Base-by-base conservation (phyloP, 208 protist species). In the Trypanosomatidae sp. region DNA sequence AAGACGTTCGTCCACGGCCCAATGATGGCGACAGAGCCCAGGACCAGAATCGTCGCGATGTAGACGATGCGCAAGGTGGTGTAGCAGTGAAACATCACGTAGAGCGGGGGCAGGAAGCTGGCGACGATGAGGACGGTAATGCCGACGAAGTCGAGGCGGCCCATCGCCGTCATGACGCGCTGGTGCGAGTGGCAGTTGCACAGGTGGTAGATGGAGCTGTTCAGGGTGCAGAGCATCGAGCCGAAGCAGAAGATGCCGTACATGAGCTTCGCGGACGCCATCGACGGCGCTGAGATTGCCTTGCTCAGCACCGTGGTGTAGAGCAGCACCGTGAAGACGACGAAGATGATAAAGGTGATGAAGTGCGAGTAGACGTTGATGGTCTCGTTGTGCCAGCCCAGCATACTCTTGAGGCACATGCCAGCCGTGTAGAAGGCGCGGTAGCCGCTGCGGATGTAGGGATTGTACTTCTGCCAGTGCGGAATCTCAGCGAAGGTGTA, bases 381-480 rank as follows among this genome's bases (percentile, higher is more conserved):
- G n/a, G 91, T 90, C 76, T 97, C 93, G 77, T 97, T 97, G 76
- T 97, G 93, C 78, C 88, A 80, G 13, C 78, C 73, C 71, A 94
- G 74, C 4, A 96, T 62, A 60, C 91, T 96, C 47, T 80, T 77
- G 13, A 94, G 33, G 28, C 77, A 88, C 84, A 88, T 85, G 22
- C 33, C 22, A 0, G 82, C 84, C 2, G 75, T 86, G 80, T 96
- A 96, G 67, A 89, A 85, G 73, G 82, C 81, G 13, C 91, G 82
- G 84, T 96, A 96, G 41, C 86, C 77, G 19, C 52, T 79, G 19
- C 77, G 68, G 62, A 96, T 91, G 71, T 78, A 89, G 22, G 77
- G 65, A 66, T 91, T 91, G 70, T 88, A 80, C 55, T 69, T 72
- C 62, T 86, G 85, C 79, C 83, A 90, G 10, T 47, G 36, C 10